Evolutionary conservation across 768 basidiomycete genomes (phyloP).

Genomic region (Polyporus arcularius): DNA sequence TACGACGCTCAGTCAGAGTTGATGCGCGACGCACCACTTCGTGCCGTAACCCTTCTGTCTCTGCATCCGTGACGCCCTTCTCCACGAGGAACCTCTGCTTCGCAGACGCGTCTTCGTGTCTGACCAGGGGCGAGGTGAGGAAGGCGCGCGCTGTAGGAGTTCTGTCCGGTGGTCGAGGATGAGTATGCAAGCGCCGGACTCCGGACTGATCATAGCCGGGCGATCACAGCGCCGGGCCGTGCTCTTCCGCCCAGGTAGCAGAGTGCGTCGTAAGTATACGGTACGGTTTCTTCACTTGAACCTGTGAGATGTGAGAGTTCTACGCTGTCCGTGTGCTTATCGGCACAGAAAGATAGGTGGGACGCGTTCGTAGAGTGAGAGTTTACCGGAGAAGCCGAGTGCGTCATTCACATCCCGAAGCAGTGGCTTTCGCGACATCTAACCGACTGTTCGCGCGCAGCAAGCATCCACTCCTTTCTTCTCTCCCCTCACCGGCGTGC

Average conservation of each 20-base stretch:
- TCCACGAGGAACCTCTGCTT: conserved; percentile 68
- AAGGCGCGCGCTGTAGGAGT: conserved; percentile 57
- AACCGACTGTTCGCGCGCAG: background rate
- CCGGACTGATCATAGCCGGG: no score
- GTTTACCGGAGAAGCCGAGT: no score
- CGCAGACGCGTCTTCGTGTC: conserved; percentile 51
- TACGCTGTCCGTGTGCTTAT: no score
- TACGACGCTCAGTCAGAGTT: conserved; percentile 22
- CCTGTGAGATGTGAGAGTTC: no score
- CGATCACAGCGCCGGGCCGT: no score
- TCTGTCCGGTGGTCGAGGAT: conserved; percentile 18
- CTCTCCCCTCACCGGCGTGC: background rate
- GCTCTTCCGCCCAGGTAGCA: no score
- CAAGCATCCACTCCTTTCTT: background rate
- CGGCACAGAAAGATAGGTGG: no score
- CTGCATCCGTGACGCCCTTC: conserved; percentile 64
- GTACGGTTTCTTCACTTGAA: no score
- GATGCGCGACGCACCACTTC: conserved; percentile 48
- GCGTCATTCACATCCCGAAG: no score
- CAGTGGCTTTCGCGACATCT: no score
- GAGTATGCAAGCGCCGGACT: background rate
- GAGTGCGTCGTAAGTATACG: no score
- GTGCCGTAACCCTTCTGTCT: conserved; percentile 59
- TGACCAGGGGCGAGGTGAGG: conserved; percentile 64
- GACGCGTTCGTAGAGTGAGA: no score